Evolutionary conservation across 257 asterid species (phyloP), one percentile per base, ranked within the genome.

Genomic region (Forsythia suspensa): DNA sequence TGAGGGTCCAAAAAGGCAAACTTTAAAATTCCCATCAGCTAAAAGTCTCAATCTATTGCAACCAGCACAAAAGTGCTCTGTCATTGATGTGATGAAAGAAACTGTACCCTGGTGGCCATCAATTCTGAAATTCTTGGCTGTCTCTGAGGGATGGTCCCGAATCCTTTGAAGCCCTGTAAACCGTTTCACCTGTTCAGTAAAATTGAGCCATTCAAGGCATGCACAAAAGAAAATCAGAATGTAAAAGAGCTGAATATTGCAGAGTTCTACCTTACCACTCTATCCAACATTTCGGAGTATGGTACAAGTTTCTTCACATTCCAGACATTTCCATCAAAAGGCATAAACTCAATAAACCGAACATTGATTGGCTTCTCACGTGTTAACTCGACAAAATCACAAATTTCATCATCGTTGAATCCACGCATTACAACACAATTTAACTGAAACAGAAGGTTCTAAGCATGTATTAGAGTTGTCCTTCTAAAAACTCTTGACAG

Each of bases 381-480:
- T 18, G 98, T 96, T 91, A 96, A 80, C 85, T 91, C 96, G 46
- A 96, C 95, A 76, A 96, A 96, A 89, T 93, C 96, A 76, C 94
- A 91, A 21, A 96, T 92, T 83, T 94, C 98, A 71, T 96, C 99
- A 57, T 96, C 98, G 83, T 96, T 96, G 96, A 93, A 92, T 80
- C 99, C 99, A n/a, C 95, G 98, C 98, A 96, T 96, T 42, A 96
- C 86, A 68, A 96, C 99, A 82, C 98, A 96, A 80, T 96, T 96
- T 80, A 96, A 94, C 99, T 96, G 92, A 73, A 74, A 73, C 43
- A 70, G 52, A 81, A 85, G 36, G 84, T 44, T 48, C 39, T 80
- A 80, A 51, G 73, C 29, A 73, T 10, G 39, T 34, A 65, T 71
- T n/a, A 76, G 67, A 65, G 38, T 9, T 24, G 43, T 78, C 43